A percentile compares a stretch with the other conserved stretches of the same genome.
Conservation (phyloP, 2,329 filamentous ascomycete species). For the Didymella lethalis region DNA sequence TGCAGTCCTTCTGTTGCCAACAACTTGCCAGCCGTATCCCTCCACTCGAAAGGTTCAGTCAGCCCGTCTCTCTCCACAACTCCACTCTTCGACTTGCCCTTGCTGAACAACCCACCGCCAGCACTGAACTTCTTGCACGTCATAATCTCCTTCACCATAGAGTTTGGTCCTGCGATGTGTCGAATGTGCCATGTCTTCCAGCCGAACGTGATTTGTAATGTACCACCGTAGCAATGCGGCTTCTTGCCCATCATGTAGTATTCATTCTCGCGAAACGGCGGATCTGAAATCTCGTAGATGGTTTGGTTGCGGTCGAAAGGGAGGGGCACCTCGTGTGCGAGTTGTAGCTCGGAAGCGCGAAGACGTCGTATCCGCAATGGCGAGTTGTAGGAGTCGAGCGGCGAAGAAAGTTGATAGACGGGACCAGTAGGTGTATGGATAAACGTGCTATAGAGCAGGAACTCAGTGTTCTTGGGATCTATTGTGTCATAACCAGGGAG, state of each 20-base stretch:
- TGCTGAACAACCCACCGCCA: slow-evolving; percentile 18
- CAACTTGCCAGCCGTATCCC: slow-evolving; percentile 23
- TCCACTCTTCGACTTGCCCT: slow-evolving; percentile 15
- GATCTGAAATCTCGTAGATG: slow-evolving; percentile 30
- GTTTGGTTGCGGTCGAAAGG: slow-evolving; percentile 24
- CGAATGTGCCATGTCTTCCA: slow-evolving; percentile 26
- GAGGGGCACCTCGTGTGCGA: slow-evolving; percentile 19
- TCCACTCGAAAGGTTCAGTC: slow-evolving; percentile 27
- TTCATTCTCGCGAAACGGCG: slow-evolving; percentile 29
- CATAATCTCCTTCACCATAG: slow-evolving; percentile 23
- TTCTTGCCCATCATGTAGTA: slow-evolving; percentile 29
- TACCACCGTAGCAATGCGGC: slow-evolving; percentile 23
- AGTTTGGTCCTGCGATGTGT: slow-evolving; percentile 20
- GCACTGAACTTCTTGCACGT: slow-evolving; percentile 25
- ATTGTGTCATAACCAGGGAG: slow-evolving; percentile 30
- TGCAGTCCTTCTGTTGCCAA: slow-evolving; percentile 29
- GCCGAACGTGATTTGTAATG: slow-evolving; percentile 23
- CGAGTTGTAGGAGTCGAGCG: slow-evolving; percentile 25
- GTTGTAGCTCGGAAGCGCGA: slow-evolving; percentile 24
- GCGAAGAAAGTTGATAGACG: slow-evolving; percentile 30
- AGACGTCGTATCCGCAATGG: slow-evolving; percentile 32
- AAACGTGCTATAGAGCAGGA: slow-evolving; percentile 30
- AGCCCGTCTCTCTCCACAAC: slow-evolving; percentile 16
- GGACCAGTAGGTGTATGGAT: slow-evolving; percentile 28
- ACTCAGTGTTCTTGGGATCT: slow-evolving; percentile 27